Evolutionary conservation across 306 rosid genomes (phyloP).

Genomic region (Vigna hirtella): DNA sequence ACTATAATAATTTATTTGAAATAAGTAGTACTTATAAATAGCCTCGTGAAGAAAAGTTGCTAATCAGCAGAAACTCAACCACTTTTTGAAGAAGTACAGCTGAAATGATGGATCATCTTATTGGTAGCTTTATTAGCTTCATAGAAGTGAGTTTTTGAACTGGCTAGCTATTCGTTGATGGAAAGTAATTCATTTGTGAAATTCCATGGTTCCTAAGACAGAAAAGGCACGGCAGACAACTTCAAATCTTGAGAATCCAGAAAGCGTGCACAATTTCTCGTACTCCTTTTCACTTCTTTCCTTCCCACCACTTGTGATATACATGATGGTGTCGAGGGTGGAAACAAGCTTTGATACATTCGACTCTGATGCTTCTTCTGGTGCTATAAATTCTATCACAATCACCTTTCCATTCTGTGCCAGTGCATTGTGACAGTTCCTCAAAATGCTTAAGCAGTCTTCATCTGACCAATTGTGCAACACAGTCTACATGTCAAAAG

Average conservation of each 20-base stretch:
- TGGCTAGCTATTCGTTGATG: not conserved
- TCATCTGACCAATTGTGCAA: slow-evolving; percentile 21
- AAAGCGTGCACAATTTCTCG: slow-evolving; percentile 6
- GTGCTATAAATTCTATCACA: not conserved
- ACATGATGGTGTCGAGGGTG: not conserved
- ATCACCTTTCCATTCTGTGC: slow-evolving; percentile 4
- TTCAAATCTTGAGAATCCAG: slow-evolving; percentile 15
- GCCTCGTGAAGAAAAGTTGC: too few relatives aligned
- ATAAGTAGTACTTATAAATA: too few relatives aligned
- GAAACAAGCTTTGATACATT: not conserved
- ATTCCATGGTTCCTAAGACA: not conserved
- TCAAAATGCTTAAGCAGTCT: not conserved
- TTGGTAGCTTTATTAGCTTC: not conserved
- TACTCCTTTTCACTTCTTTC: slow-evolving; percentile 1
- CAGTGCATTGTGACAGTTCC: slow-evolving; percentile 2
- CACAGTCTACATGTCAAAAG: not conserved
- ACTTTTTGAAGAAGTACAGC: not conserved
- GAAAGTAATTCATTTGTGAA: not conserved
- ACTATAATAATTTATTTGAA: too few relatives aligned
- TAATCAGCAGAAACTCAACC: not conserved
- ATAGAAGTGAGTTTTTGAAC: not conserved
- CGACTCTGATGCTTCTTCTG: not conserved
- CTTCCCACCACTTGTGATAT: not conserved
- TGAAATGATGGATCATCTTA: not conserved
- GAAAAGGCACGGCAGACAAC: not conserved